Conservation (phyloP, 2,329 filamentous ascomycete genomes). For the Exutisphaerella laricina region DNA sequence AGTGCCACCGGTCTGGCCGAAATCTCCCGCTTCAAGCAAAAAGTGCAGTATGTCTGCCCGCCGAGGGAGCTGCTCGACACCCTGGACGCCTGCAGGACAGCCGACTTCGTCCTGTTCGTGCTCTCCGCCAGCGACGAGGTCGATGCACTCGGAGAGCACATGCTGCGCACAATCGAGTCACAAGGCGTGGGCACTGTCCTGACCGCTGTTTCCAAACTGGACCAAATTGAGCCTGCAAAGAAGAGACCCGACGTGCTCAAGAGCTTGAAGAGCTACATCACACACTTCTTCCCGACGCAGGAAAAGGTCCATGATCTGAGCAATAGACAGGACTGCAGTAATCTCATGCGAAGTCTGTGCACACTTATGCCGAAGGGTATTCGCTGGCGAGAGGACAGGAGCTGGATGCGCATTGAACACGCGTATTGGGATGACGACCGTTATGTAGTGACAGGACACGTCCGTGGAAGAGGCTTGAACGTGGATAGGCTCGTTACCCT, state of each 20-base stretch:
- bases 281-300: slow-evolving; percentile 86
- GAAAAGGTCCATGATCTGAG: slow-evolving; percentile 89
- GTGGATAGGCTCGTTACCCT: slow-evolving; percentile 85
- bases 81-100: slow-evolving; percentile 77
- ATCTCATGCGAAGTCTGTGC: slow-evolving; percentile 84
- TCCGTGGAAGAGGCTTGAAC: slow-evolving; percentile 81
- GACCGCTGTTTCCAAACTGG: slow-evolving; percentile 67
- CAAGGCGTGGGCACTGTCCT: slow-evolving; percentile 94
- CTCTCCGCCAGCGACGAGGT: slow-evolving; percentile 79
- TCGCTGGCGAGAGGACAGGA: slow-evolving; percentile 90
- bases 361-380: slow-evolving; percentile 89
- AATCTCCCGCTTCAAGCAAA: slow-evolving; percentile 92
- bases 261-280: slow-evolving; percentile 87
- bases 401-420: slow-evolving; percentile 89
- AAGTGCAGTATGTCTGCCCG: slow-evolving; percentile 75
- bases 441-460: slow-evolving; percentile 65
- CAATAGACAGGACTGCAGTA: slow-evolving; percentile 82
- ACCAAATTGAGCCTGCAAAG: slow-evolving; percentile 73
- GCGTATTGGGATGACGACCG: slow-evolving; percentile 61
- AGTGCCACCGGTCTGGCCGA: slow-evolving; percentile 56
- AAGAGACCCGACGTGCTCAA: slow-evolving; percentile 67
- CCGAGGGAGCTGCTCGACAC: slow-evolving; percentile 68
- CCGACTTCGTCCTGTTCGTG: slow-evolving; percentile 86
- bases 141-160: slow-evolving; percentile 75
- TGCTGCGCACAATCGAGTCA: slow-evolving; percentile 81